Evolutionary conservation across 441 rosid genomes (phyloP).

Genomic region (Melianthus villosus): DNA sequence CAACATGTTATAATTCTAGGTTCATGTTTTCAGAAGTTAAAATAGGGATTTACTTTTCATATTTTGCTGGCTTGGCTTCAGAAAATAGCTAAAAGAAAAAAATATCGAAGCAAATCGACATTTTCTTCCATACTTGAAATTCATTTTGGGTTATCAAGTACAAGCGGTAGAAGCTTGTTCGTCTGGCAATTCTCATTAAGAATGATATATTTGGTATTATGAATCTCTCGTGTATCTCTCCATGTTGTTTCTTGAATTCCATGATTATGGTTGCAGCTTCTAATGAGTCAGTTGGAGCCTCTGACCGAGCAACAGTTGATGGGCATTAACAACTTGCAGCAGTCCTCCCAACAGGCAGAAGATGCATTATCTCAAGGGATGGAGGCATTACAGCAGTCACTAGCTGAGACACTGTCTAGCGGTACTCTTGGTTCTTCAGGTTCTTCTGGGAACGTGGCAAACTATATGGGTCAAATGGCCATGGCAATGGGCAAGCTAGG

Average conservation of each 20-base stretch:
- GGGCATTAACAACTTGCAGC: slow-evolving; percentile 65
- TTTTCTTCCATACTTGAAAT: background rate
- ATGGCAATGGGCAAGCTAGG: slow-evolving; percentile 99
- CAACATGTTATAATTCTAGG: too few species aligned
- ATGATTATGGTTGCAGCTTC: slow-evolving; percentile 42
- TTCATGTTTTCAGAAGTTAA: too few species aligned
- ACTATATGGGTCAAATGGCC: slow-evolving; percentile 99
- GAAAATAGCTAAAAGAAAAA: too few species aligned
- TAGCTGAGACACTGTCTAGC: slow-evolving; percentile 70
- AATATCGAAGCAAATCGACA: too few species aligned
- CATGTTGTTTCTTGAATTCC: background rate
- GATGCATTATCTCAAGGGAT: slow-evolving; percentile 96
- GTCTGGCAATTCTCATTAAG: background rate
- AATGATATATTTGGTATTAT: background rate
- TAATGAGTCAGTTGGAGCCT: slow-evolving; percentile 71
- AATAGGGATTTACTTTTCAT: too few species aligned
- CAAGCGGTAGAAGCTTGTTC: background rate
- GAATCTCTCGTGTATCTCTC: background rate
- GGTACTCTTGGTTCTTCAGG: slow-evolving; percentile 78
- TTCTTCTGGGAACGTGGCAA: slow-evolving; percentile 80
- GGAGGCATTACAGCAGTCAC: slow-evolving; percentile 88
- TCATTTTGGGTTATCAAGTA: background rate
- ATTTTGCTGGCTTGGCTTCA: too few species aligned
- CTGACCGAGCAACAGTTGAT: slow-evolving; percentile 76
- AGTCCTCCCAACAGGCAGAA: slow-evolving; percentile 93